Conservation (phyloP, 2,329 filamentous ascomycete species). For the Talaromyces albobiverticillius region DNA sequence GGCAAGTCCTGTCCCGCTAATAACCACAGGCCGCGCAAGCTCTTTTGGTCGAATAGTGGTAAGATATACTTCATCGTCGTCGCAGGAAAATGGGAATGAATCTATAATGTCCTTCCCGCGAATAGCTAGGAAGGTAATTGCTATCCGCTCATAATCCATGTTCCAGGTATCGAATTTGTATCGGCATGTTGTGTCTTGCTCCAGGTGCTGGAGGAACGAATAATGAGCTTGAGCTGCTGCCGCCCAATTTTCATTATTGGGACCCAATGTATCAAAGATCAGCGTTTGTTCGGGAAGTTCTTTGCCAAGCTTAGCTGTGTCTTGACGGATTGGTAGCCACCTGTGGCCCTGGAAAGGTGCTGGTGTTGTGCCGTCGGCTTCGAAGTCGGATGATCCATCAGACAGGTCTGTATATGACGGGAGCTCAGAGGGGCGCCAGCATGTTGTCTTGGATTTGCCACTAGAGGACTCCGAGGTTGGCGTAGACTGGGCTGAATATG, state of each 20-base stretch:
- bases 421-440: too few relatives aligned
- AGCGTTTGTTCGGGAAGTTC: neutral
- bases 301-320: neutral
- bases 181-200: slow-evolving; percentile 3
- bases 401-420: neutral
- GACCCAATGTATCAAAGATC: neutral
- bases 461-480: neutral
- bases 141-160: neutral
- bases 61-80: neutral
- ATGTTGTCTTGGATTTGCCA: neutral
- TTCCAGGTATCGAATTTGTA: slow-evolving; percentile 2
- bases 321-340: neutral
- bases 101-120: neutral
- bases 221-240: slow-evolving; percentile 4
- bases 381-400: neutral
- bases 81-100: neutral
- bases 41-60: slow-evolving; percentile 1
- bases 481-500: neutral
- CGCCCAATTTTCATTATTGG: slow-evolving; percentile 1
- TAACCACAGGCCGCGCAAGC: neutral
- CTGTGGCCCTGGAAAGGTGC: neutral
- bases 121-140: slow-evolving; percentile 2
- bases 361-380: neutral
- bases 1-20: slow-evolving; percentile 1
- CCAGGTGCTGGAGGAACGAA: slow-evolving; percentile 2